Evolutionary conservation across 2,329 filamentous ascomycete genomes (phyloP).

Genomic region (Dactylellina sp.): DNA sequence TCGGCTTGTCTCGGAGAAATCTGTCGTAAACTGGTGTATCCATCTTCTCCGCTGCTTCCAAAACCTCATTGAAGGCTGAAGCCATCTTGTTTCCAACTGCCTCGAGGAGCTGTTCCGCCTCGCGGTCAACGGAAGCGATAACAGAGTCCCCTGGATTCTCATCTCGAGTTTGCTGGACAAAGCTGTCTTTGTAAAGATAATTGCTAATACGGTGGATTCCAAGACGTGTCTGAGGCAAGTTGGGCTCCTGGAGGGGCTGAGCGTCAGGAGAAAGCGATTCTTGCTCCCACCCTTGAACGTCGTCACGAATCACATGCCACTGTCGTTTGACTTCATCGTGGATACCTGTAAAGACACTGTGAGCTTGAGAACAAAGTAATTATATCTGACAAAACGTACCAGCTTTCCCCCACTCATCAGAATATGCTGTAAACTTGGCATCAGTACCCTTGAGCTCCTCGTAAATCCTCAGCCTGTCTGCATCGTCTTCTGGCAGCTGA

Average conservation of each 20-base stretch:
- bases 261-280: slow-evolving; percentile 7
- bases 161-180: slow-evolving; percentile 32
- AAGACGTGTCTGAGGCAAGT: slow-evolving; percentile 21
- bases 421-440: slow-evolving; percentile 25
- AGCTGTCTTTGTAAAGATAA: slow-evolving; percentile 25
- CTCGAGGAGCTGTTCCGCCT: slow-evolving; percentile 28
- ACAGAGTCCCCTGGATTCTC: slow-evolving; percentile 32
- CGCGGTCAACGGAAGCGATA: slow-evolving; percentile 23
- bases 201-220: slow-evolving; percentile 29
- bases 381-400: slow-evolving; percentile 12
- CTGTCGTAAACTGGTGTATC: slow-evolving; percentile 13
- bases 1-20: slow-evolving; percentile 27
- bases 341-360: slow-evolving; percentile 3
- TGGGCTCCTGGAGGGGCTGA: slow-evolving; percentile 18
- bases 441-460: slow-evolving; percentile 18
- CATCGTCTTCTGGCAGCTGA: slow-evolving; percentile 25
- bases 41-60: slow-evolving; percentile 35
- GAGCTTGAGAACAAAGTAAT: not conserved
- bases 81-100: slow-evolving; percentile 30
- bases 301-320: slow-evolving; percentile 25
- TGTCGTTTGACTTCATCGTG: slow-evolving; percentile 16
- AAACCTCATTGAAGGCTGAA: slow-evolving; percentile 9
- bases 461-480: slow-evolving; percentile 22
- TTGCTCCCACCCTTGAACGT: slow-evolving; percentile 39
- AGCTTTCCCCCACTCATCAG: slow-evolving; percentile 37